Evolutionary conservation across 2,329 filamentous ascomycete species (phyloP).

Genomic region (Grosmannia penicillata): DNA sequence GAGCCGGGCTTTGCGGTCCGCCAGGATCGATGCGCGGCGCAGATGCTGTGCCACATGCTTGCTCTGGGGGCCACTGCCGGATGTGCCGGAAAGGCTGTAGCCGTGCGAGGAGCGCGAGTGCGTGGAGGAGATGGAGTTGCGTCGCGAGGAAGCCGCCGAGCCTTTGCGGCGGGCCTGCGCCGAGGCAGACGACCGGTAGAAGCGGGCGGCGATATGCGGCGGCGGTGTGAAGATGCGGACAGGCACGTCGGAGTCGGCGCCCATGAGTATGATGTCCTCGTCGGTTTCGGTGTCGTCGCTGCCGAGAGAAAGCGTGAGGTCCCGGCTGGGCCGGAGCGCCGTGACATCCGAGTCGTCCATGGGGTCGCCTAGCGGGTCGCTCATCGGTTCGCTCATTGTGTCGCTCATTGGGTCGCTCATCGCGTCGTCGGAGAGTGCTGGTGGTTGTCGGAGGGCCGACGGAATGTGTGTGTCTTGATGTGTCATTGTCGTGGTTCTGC

Average conservation of each 20-base stretch:
- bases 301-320: neutral
- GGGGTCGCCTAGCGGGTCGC: neutral
- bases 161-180: slow-evolving; percentile 49
- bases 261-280: slow-evolving; percentile 2
- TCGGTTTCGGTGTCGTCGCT: slow-evolving; percentile 6
- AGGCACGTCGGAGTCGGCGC: neutral
- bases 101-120: slow-evolving; percentile 56
- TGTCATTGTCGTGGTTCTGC: slow-evolving; percentile 3
- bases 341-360: slow-evolving; percentile 4
- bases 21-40: slow-evolving; percentile 65
- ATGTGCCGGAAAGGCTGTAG: slow-evolving; percentile 21
- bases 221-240: slow-evolving; percentile 44
- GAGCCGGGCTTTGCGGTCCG: slow-evolving; percentile 64
- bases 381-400: too few species aligned
- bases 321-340: neutral
- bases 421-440: neutral
- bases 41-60: slow-evolving; percentile 67
- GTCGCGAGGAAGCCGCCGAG: slow-evolving; percentile 63
- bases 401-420: slow-evolving; percentile 4
- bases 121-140: slow-evolving; percentile 64
- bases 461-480: slow-evolving; percentile 3
- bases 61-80: slow-evolving; percentile 41
- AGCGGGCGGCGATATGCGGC: slow-evolving; percentile 63
- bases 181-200: slow-evolving; percentile 44
- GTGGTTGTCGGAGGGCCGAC: neutral